Conservation (phyloP, 1,284 basidiomycete species). For the Ceratobasidium theobromae region DNA sequence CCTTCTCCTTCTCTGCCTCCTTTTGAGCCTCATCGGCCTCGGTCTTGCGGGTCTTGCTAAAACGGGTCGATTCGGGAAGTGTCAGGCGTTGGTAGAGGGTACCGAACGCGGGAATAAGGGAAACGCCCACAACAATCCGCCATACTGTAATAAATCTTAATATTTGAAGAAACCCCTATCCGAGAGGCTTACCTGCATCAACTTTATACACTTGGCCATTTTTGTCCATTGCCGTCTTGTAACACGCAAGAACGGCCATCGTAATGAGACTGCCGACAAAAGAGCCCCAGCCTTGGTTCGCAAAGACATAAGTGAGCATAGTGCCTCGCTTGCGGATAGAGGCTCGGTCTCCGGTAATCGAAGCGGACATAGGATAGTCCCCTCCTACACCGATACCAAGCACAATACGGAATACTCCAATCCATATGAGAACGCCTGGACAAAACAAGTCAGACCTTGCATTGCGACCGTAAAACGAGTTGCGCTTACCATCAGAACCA, state of each 20-base stretch:
- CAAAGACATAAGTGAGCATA: slow-evolving; percentile 72
- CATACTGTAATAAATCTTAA: slow-evolving; percentile 47
- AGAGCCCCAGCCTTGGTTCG: slow-evolving; percentile 75
- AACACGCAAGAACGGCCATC: slow-evolving; percentile 68
- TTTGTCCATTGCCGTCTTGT: slow-evolving; percentile 64
- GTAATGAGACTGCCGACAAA: slow-evolving; percentile 65
- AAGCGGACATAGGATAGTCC: slow-evolving; percentile 41
- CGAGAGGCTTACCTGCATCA: slow-evolving; percentile 56
- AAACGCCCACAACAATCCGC: slow-evolving; percentile 71
- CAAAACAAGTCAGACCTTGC: not conserved
- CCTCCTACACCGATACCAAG: slow-evolving; percentile 36
- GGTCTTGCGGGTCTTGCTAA: slow-evolving; percentile 48
- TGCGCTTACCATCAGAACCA: not conserved
- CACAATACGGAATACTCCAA: slow-evolving; percentile 33
- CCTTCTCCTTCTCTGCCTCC: slow-evolving; percentile 39
- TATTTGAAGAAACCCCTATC: not conserved
- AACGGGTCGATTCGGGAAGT: slow-evolving; percentile 68
- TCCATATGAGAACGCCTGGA: slow-evolving; percentile 31
- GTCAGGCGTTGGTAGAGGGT: slow-evolving; percentile 77
- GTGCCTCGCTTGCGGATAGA: slow-evolving; percentile 70
- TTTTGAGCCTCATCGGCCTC: slow-evolving; percentile 31
- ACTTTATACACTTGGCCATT: slow-evolving; percentile 60
- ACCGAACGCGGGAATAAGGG: slow-evolving; percentile 63
- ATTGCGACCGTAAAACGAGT: not conserved
- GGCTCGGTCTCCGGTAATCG: slow-evolving; percentile 56